Conservation (phyloP, 2,329 filamentous ascomycete species). For the Fonsecaea erecta region DNA sequence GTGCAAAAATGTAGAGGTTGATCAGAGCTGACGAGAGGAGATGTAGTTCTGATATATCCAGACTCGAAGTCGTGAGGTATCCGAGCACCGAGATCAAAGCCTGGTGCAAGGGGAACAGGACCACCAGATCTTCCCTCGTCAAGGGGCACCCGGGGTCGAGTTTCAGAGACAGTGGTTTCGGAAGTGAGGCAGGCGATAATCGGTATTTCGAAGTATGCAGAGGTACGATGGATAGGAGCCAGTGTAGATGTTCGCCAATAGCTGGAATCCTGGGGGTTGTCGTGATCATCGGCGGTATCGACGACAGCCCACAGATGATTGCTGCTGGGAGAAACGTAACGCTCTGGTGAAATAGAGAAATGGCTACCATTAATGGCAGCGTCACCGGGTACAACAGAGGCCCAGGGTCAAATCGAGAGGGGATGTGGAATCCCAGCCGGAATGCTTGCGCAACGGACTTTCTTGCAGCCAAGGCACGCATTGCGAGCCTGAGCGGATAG, state of each 20-base stretch:
- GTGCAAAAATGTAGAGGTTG: conserved; percentile 76
- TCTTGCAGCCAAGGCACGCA: conserved; percentile 20
- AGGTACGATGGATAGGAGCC: conserved; percentile 75
- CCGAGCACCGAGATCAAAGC: conserved; percentile 73
- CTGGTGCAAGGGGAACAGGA: conserved; percentile 83
- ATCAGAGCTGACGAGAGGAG: conserved; percentile 82
- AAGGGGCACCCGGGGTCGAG: conserved; percentile 40
- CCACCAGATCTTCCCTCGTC: conserved; percentile 62
- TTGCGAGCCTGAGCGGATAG: conserved; percentile 32
- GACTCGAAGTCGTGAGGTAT: conserved; percentile 83
- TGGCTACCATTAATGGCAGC: conserved; percentile 75
- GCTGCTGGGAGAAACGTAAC: conserved; percentile 72
- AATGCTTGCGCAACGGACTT: conserved; percentile 24
- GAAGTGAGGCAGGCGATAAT: background rate
- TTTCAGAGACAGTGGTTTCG: conserved; percentile 25
- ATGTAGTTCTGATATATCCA: conserved; percentile 84
- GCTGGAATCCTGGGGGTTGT: conserved; percentile 61
- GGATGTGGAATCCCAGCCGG: conserved; percentile 60
- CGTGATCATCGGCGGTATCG: conserved; percentile 74
- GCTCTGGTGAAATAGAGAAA: conserved; percentile 70
- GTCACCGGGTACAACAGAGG: conserved; percentile 84
- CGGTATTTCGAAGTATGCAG: conserved; percentile 44
- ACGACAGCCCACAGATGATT: conserved; percentile 77
- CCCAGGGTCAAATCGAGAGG: conserved; percentile 84
- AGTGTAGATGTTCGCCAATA: conserved; percentile 71